These are phyloP conservation scores for Halophytophthora polymorphica DNA, from an alignment of 352 stramenopile species.

Conservation along the genomic window DNA sequence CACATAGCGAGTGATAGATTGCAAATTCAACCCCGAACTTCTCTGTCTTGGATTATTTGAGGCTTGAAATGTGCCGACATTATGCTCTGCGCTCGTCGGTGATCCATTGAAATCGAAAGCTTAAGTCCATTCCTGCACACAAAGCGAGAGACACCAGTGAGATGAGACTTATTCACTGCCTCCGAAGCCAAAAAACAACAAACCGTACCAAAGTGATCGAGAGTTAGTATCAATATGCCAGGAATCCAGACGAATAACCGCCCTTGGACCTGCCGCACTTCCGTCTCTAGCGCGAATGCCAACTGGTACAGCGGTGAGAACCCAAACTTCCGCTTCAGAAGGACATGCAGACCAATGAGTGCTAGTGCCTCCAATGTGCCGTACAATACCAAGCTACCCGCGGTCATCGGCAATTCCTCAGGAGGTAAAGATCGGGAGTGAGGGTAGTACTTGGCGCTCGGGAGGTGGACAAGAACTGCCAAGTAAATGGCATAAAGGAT, in stretches of 20 bases:
- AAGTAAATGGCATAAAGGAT: conserved; percentile 23
- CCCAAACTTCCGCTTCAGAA: conserved; percentile 16
- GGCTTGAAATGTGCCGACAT: too few relatives aligned
- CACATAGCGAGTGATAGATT: too few relatives aligned
- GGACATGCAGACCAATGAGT: conserved; percentile 9
- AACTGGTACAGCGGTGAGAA: conserved; percentile 25
- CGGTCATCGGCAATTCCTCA: conserved; percentile 1
- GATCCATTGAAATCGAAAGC: too few relatives aligned
- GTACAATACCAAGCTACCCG: conserved; percentile 15
- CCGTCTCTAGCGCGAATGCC: conserved; percentile 37
- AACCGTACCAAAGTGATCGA: conserved; percentile 24
- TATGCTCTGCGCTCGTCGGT: too few relatives aligned
- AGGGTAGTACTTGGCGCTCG: conserved; percentile 21
- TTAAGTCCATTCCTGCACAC: too few relatives aligned
- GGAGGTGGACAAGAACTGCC: conserved; percentile 14
- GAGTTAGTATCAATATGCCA: conserved; percentile 22
- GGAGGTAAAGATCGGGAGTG: conserved; percentile 9
- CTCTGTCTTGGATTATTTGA: too few relatives aligned
- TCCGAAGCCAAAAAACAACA: too few relatives aligned
- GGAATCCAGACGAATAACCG: conserved; percentile 22
- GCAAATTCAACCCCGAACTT: too few relatives aligned
- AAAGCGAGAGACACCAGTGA: too few relatives aligned
- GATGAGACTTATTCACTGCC: too few relatives aligned
- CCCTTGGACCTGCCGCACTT: conserved; percentile 14
- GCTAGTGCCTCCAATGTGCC: conserved; percentile 12